These are phyloP conservation scores for Colletotrichum siamense DNA, from an alignment of 2,329 filamentous ascomycete species.

Conservation along the genomic window DNA sequence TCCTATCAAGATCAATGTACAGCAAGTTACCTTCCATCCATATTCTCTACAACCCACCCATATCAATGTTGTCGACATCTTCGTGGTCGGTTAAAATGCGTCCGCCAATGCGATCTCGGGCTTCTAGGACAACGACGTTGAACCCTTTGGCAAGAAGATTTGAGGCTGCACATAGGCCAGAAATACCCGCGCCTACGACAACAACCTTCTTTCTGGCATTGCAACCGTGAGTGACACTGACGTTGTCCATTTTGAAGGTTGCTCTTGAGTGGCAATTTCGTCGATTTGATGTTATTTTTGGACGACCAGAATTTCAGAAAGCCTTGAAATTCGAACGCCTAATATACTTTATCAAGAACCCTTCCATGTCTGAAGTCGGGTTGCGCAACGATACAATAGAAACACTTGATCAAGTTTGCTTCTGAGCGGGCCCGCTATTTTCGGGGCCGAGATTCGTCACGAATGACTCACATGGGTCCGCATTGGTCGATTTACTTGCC, in stretches of 20 bases:
- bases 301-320: background rate
- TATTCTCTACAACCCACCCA: background rate
- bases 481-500: background rate
- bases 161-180: constrained; percentile 40
- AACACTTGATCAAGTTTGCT: background rate
- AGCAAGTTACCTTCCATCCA: background rate
- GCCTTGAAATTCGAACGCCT: background rate
- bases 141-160: constrained; percentile 39
- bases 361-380: background rate
- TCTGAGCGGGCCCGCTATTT: background rate
- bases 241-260: background rate
- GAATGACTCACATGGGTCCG: background rate
- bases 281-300: background rate
- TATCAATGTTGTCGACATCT: background rate
- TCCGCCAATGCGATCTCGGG: constrained; percentile 54
- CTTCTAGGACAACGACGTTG: constrained; percentile 50
- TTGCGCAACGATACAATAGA: background rate
- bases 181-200: constrained; percentile 50
- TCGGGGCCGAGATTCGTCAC: background rate
- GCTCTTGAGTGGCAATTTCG: background rate
- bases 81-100: constrained; percentile 43
- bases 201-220: constrained; percentile 27
- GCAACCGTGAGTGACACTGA: background rate
- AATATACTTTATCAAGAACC: background rate
- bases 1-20: background rate